Base-by-base conservation (phyloP, 1,284 basidiomycete species). In the Apiotrichum akiyoshidainum region DNA sequence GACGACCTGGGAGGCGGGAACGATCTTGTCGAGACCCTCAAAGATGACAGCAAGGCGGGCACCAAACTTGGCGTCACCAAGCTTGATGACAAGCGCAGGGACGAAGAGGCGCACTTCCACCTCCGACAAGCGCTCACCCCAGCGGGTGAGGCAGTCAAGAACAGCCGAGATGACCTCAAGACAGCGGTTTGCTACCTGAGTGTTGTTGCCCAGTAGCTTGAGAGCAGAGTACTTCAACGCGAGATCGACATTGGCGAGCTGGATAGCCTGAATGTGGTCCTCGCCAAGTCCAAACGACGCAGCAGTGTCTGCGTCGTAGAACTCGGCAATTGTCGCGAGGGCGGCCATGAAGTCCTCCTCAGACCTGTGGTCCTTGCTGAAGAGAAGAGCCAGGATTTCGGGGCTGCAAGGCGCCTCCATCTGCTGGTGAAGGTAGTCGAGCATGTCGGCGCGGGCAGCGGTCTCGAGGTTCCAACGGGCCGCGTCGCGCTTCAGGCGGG, bases 351-450 rank as follows among this genome's bases (percentile, higher is more conserved):
- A 88, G 73, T 99, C 96, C 69, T 93, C 94, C 66, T 99, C 88
- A 2, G 93, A 91, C 65, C 89, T 90, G 76, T 99, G 95, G 71
- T 97, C 95, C 65, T 90, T 91, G 72, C 93, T 96, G 81, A 99
- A 99, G 46, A 99, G 82, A 40, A 86, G 84, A 7, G 83, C 79
- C n/a, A 89, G 75, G 5, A 98, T 79, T 8, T 92, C 88, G 58
- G 87, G 86, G 13, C 88, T 88, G 14, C 85, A 82, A 68, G 90
- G 84, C 1, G 86, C 83, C 67, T 96, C 92, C 89, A 97, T 96
- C 75, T 99, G 96, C 64, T 84, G 84, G 63, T 92, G 88, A 41
- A 99, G 81, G 14, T 87, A 80, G 49, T 98, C 95, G 42, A 88
- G 84, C 19, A 96, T 83, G 71, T 98, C 94, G 12, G 88, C 78